A percentile compares a stretch with the other conserved stretches of the same genome.
Conservation (phyloP, 2,329 filamentous ascomycete genomes). For the Paecilomyces formosus region DNA sequence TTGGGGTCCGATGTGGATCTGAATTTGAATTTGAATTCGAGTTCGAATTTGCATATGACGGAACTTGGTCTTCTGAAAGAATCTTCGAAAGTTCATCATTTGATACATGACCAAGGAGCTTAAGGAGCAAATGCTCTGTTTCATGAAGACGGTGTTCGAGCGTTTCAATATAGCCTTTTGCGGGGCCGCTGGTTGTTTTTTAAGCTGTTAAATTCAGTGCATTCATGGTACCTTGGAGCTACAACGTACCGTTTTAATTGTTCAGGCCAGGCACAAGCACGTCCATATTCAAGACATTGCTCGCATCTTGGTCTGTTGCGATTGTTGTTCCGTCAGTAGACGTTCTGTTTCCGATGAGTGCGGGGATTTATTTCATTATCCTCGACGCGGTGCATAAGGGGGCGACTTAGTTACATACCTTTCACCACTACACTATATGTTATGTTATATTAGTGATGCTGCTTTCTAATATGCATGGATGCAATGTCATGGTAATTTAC, state of each 20-base stretch:
- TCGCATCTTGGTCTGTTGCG: constrained; percentile 24
- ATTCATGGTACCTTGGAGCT: neutral
- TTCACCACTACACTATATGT: constrained; percentile 30
- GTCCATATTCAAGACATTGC: constrained; percentile 26
- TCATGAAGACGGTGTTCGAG: constrained; percentile 36
- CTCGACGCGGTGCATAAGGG: neutral
- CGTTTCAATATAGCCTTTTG: constrained; percentile 41
- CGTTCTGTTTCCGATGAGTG: neutral
- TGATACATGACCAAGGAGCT: constrained; percentile 25
- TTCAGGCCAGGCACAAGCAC: constrained; percentile 30
- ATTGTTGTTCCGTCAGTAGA: constrained; percentile 4
- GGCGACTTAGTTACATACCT: constrained; percentile 17
- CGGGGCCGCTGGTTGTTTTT: constrained; percentile 30
- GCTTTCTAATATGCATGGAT: too few relatives aligned
- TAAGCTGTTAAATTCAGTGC: neutral
- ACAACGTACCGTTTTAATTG: constrained; percentile 27
- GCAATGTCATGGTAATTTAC: neutral
- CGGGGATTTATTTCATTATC: neutral
- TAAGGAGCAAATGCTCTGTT: constrained; percentile 34
- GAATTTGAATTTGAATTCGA: neutral
- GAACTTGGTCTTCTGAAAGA: constrained; percentile 10
- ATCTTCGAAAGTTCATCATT: constrained; percentile 22
- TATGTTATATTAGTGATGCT: constrained; percentile 3
- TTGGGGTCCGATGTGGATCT: too few relatives aligned
- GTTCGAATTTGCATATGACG: neutral